A percentile compares a stretch with the other conserved stretches of the same genome.
These are phyloP conservation scores for Coffea canephora DNA, from an alignment of 257 asterid genomes.

Conservation along the genomic window DNA sequence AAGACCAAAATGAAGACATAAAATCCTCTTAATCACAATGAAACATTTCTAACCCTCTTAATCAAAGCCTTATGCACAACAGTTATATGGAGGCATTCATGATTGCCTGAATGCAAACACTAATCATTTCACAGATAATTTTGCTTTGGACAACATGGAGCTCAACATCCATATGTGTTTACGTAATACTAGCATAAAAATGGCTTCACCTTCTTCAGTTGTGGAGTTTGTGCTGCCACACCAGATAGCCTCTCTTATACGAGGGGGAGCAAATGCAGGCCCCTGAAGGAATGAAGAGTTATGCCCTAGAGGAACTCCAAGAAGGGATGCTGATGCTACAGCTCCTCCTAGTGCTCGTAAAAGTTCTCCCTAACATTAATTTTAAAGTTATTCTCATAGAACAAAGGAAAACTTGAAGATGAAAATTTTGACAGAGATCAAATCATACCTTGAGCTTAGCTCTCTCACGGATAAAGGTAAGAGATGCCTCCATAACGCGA, in stretches of 20 bases:
- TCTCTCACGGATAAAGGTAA: slow-evolving; percentile 94
- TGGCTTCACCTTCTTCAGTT: slow-evolving; percentile 78
- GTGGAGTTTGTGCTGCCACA: slow-evolving; percentile 97
- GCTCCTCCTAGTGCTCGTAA: slow-evolving; percentile 90
- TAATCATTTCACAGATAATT: not conserved
- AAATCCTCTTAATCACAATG: not conserved
- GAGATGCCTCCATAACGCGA: slow-evolving; percentile 96
- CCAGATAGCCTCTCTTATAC: slow-evolving; percentile 99
- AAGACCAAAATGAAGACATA: not conserved
- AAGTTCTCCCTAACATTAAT: slow-evolving; percentile 68
- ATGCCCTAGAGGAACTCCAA: slow-evolving; percentile 98
- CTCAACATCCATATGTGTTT: not conserved
- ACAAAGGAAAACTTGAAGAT: not conserved
- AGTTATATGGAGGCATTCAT: not conserved
- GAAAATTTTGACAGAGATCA: not conserved
- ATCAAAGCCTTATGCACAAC: not conserved
- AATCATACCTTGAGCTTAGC: slow-evolving; percentile 89
- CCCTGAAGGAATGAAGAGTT: slow-evolving; percentile 99
- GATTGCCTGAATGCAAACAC: not conserved
- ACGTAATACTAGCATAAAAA: not conserved
- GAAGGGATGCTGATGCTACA: slow-evolving; percentile 75
- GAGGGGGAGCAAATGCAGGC: slow-evolving; percentile 99
- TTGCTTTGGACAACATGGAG: not conserved
- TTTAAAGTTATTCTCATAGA: slow-evolving; percentile 8
- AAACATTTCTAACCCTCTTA: not conserved